phyloP scores from a whole-genome alignment of 75 land plant species.

The Sequoia sempervirens region DNA sequence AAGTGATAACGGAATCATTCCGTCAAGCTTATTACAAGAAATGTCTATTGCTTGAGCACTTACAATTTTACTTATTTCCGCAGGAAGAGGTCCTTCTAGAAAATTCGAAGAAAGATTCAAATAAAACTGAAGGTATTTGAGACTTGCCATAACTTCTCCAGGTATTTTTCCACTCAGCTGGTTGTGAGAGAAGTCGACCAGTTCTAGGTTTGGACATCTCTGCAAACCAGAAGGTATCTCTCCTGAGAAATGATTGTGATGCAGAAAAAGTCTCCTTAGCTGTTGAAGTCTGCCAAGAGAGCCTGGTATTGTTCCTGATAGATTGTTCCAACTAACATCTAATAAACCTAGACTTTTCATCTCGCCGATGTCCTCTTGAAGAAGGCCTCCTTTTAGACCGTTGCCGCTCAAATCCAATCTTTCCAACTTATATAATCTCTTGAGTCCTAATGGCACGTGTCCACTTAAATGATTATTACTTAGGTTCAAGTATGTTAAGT shows the following conservation, averaged over 20 bases:
- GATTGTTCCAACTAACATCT: conserved; percentile 14
- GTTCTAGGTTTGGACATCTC: conserved; percentile 8
- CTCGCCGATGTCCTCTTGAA: conserved; percentile 9
- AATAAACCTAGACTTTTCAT: conserved; percentile 9
- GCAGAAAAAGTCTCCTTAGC: background rate
- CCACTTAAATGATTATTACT: conserved; percentile 7
- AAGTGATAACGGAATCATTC: conserved; percentile 49
- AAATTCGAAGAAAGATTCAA: conserved; percentile 53
- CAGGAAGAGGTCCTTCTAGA: conserved; percentile 42
- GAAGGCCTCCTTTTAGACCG: conserved; percentile 21
- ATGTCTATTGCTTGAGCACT: conserved; percentile 53
- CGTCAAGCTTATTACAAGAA: conserved; percentile 42
- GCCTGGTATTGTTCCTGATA: conserved; percentile 21
- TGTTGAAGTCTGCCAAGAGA: background rate
- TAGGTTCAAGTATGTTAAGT: conserved; percentile 6
- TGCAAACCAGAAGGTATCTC: conserved; percentile 19
- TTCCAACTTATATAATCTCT: background rate
- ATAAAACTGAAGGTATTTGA: conserved; percentile 39
- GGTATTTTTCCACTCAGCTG: conserved; percentile 6
- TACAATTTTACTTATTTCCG: conserved; percentile 53
- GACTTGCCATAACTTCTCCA: background rate
- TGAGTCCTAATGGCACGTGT: background rate
- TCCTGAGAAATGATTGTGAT: conserved; percentile 19
- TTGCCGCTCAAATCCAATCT: conserved; percentile 18
- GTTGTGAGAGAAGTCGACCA: conserved; percentile 28